phyloP scores from a whole-genome alignment of 108 stramenopile species.

The Cyclotella choctawhatcheeana region DNA sequence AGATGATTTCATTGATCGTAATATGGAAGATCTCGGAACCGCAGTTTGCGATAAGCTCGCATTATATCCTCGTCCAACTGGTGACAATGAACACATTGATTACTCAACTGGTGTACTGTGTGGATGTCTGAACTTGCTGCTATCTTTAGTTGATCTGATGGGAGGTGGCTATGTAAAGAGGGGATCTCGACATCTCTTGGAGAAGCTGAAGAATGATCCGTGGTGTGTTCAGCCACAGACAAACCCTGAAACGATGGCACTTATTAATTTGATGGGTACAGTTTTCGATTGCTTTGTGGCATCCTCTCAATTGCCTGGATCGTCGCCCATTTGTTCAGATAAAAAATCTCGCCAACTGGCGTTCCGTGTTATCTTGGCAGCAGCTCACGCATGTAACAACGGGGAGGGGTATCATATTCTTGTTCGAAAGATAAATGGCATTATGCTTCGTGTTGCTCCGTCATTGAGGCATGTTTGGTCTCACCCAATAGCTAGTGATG shows the following conservation, averaged over 20 bases:
- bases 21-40: constrained; percentile 66
- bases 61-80: constrained; percentile 63
- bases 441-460: constrained; percentile 71
- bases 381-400: constrained; percentile 66
- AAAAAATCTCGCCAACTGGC: constrained; percentile 80
- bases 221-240: constrained; percentile 54
- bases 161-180: constrained; percentile 55
- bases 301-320: constrained; percentile 60
- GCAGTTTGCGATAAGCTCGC: constrained; percentile 85
- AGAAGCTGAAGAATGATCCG: constrained; percentile 41
- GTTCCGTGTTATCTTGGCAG: constrained; percentile 75
- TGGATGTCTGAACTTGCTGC: constrained; percentile 80
- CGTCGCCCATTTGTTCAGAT: constrained; percentile 80
- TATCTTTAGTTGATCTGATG: constrained; percentile 68
- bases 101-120: constrained; percentile 80
- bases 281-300: constrained; percentile 89
- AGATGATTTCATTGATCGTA: constrained; percentile 4
- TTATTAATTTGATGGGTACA: constrained; percentile 85
- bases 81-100: constrained; percentile 59
- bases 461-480: constrained; percentile 83
- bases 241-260: constrained; percentile 44
- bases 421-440: constrained; percentile 58
- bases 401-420: constrained; percentile 73
- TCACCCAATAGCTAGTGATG: constrained; percentile 48
- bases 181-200: constrained; percentile 62